phyloP scores from a whole-genome alignment of 2,329 filamentous ascomycete species.

The Diaporthe aspalathi region DNA sequence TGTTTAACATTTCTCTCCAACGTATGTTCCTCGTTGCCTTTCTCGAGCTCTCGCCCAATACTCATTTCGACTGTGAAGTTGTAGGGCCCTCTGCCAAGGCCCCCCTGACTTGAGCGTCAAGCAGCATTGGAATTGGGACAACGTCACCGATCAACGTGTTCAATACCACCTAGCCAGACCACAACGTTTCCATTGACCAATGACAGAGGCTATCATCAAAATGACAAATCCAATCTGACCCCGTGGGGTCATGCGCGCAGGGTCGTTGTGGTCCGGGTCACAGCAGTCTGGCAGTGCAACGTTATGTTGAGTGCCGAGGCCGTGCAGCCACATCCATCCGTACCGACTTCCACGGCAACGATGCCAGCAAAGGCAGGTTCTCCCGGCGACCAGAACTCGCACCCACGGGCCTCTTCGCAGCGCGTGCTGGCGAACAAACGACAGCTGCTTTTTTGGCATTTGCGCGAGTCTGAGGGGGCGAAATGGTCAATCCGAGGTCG shows the following conservation, averaged over 20 bases:
- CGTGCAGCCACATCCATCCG: conserved; percentile 7
- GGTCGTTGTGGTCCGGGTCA: background rate
- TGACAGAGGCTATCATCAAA: background rate
- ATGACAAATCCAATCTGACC: conserved; percentile 8
- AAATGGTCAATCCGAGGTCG: conserved; percentile 18
- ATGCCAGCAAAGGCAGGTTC: conserved; percentile 17
- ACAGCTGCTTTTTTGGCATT: conserved; percentile 13
- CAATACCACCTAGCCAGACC: background rate
- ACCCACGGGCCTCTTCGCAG: conserved; percentile 2
- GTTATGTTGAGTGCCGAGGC: background rate
- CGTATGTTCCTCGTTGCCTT: background rate
- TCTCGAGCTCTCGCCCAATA: background rate
- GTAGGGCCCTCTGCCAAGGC: background rate
- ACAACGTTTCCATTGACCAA: conserved; percentile 8
- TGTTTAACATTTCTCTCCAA: background rate
- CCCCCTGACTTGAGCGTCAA: conserved; percentile 3
- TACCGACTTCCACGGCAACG: background rate
- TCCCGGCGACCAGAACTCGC: conserved; percentile 14
- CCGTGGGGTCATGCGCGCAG: conserved; percentile 27
- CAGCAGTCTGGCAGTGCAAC: conserved; percentile 11
- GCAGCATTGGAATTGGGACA: conserved; percentile 4
- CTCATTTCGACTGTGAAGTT: conserved; percentile 5
- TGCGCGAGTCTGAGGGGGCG: conserved; percentile 23
- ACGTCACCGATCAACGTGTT: conserved; percentile 6
- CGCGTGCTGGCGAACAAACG: conserved; percentile 19